A percentile compares a stretch with the other conserved stretches of the same genome.
Conservation (phyloP, 2,329 filamentous ascomycete species). For the Arachnomyces sp. region DNA sequence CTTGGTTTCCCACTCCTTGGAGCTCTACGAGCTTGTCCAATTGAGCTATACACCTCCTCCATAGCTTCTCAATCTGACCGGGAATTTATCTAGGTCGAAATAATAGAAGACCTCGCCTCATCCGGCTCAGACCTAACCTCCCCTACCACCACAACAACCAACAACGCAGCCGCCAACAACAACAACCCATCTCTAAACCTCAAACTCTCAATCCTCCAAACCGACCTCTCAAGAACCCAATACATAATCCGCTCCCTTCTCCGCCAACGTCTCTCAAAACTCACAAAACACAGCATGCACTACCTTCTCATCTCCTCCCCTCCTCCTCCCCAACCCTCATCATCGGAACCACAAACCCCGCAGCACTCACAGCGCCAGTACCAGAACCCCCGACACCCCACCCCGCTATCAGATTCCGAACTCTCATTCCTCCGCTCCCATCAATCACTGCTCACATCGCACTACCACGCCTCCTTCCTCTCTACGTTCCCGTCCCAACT, state of each 20-base stretch:
- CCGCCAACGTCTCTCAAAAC: conserved; percentile 75
- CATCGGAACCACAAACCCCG: conserved; percentile 12
- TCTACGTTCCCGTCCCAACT: conserved; percentile 68
- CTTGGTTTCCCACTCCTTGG: no score
- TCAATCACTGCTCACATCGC: conserved; percentile 71
- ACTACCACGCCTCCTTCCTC: conserved; percentile 81
- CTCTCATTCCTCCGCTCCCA: conserved; percentile 75
- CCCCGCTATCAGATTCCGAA: conserved; percentile 67
- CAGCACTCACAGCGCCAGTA: conserved; percentile 17
- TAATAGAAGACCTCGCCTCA: conserved; percentile 54
- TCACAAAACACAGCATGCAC: conserved; percentile 44
- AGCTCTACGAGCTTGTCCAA: no score
- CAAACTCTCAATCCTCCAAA: conserved; percentile 87
- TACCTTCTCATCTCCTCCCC: conserved; percentile 27
- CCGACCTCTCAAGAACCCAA: conserved; percentile 89
- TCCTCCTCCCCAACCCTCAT: conserved; percentile 10
- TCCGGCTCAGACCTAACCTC: conserved; percentile 35
- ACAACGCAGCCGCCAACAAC: conserved; percentile 79
- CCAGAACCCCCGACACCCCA: conserved; percentile 29
- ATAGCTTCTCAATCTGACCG: not conserved
- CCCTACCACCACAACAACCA: conserved; percentile 30
- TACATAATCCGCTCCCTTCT: conserved; percentile 79
- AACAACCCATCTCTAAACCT: conserved; percentile 90
- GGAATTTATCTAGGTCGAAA: conserved; percentile 45
- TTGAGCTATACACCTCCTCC: no score